These are phyloP conservation scores for Globisporangium cystogenes DNA, from an alignment of 352 stramenopile species.

Conservation along the genomic window DNA sequence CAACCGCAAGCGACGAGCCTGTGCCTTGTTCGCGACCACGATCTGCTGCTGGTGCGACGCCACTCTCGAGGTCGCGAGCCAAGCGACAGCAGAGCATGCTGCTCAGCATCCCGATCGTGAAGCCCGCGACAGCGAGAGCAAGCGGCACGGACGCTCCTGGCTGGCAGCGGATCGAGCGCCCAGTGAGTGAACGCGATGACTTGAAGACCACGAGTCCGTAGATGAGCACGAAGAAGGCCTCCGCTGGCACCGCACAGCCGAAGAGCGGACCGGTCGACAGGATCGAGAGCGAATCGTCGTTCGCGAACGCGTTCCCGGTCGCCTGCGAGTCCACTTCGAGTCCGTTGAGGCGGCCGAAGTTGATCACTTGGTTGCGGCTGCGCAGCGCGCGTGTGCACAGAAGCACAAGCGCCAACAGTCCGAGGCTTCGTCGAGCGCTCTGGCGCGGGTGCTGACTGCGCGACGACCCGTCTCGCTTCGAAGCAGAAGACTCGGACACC, in stretches of 20 bases:
- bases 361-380: conserved; percentile 83
- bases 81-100: conserved; percentile 14
- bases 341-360: conserved; percentile 75
- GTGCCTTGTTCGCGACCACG: background rate
- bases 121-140: conserved; percentile 9
- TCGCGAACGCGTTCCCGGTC: conserved; percentile 65
- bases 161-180: conserved; percentile 4
- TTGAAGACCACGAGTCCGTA: conserved; percentile 19
- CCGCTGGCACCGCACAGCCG: conserved; percentile 15
- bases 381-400: conserved; percentile 57
- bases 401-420: conserved; percentile 26
- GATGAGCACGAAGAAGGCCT: conserved; percentile 29
- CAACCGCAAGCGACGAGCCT: background rate
- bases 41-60: background rate
- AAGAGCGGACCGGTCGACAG: conserved; percentile 63
- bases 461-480: background rate
- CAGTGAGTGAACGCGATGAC: conserved; percentile 11
- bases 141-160: background rate
- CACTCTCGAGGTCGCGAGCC: conserved; percentile 5
- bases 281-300: conserved; percentile 76
- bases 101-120: conserved; percentile 20
- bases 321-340: conserved; percentile 37
- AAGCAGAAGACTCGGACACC: background rate
- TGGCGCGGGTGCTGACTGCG: background rate
- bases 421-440: background rate